Base-by-base conservation (phyloP, 176 grass and related monocot species). In the Phoenix roebelenii region DNA sequence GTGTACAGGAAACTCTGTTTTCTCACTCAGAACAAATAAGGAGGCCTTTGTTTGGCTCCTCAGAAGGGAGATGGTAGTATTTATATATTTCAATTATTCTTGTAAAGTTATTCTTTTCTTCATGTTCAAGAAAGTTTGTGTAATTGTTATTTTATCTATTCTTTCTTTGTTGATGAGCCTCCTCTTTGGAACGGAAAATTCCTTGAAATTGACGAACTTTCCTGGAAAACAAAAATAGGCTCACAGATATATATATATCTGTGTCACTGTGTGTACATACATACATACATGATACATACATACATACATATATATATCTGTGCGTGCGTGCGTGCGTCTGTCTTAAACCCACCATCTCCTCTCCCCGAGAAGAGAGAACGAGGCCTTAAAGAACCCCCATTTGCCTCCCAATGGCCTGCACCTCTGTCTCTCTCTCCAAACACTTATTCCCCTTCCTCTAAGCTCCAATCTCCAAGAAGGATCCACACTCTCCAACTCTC, bases 371-470 rank as follows among this genome's bases (percentile, higher is more conserved):
- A 70, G n/a, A 60, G 16, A 14, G 5, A 71, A 50, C 51, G 7
- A 28, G 16, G 16, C 23, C 3, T 14, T 15, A 9, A 39, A 16
- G 26, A 7, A 15, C 58, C n/a, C 48, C 29, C 55, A 16, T 56
- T 18, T 18, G 16, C 22, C 23, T 52, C 15, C 23, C 57, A 54
- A 73, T 63, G 59, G 70, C 70, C 12, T 63, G 59, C 59, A 63
- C 28, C 26, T 73, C 59, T 55, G 19, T 63, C 59, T 51, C 51
- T 55, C 28, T 63, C 59, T 51, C 59, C 5, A 73, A 73, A 44
- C 59, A 54, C 51, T 50, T 50, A 12, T 28, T 73, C 28, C 52
- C 70, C 7, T 23, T 73, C 59, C 50, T 55, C 59, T 20, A 32
- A 44, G 25, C 30, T 3, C 49, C 59, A 24, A 19, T 18, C 25